Percentiles rank a stretch among this genome's conserved stretches.
These are phyloP conservation scores for Lonicera japonica DNA, from an alignment of 129 eudicot genomes.

Conservation along the genomic window DNA sequence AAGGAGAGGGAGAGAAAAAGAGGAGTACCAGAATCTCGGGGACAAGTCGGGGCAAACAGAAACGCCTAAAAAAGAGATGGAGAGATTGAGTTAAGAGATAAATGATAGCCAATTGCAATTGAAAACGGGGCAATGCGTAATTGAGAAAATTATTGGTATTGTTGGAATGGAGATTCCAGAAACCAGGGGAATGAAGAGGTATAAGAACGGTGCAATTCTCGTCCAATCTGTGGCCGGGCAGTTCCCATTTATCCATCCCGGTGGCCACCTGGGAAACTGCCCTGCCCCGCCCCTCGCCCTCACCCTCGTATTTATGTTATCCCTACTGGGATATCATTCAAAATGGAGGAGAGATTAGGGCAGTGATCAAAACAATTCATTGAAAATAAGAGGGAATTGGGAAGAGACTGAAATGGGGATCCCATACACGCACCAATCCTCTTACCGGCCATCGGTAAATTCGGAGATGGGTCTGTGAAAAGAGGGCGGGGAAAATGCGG, in stretches of 20 bases:
- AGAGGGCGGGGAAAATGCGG: too few relatives aligned
- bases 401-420: too few relatives aligned
- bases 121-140: constrained; percentile 31
- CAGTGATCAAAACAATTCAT: too few relatives aligned
- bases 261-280: neutral
- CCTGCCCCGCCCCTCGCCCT: too few relatives aligned
- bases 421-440: too few relatives aligned
- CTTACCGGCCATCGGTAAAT: too few relatives aligned
- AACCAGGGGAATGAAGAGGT: constrained; percentile 24
- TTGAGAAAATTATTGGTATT: neutral
- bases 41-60: constrained; percentile 32
- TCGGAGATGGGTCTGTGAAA: too few relatives aligned
- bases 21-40: constrained; percentile 44
- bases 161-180: neutral
- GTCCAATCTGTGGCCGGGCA: constrained; percentile 12
- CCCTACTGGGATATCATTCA: too few relatives aligned
- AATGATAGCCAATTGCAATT: constrained; percentile 37
- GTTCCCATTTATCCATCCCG: neutral
- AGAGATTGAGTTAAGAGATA: constrained; percentile 31
- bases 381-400: too few relatives aligned
- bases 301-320: too few relatives aligned
- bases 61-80: constrained; percentile 35
- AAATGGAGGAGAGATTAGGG: too few relatives aligned
- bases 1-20: neutral
- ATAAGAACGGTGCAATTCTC: constrained; percentile 13